Evolutionary conservation across 176 grass and related monocot genomes (phyloP), one percentile per base, ranked within the genome.

Genomic region (Cenchrus purpureus): DNA sequence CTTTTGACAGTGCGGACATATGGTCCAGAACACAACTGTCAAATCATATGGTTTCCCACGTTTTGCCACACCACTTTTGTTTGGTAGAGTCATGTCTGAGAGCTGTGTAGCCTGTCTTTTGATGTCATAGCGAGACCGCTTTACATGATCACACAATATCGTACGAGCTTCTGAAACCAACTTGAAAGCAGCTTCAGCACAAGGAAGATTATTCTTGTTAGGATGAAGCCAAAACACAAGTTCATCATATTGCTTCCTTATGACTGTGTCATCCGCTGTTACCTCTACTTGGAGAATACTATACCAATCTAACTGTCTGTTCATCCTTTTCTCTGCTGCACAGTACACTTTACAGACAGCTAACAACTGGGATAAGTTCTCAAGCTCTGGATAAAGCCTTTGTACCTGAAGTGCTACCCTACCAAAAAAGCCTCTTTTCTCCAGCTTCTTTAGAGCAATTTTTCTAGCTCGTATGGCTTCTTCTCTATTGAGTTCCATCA

Each of bases 401-500:
- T 97, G 91, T 64, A 82, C 91, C 73, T 89, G 91, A 53, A 87
- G 91, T 70, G 75, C 84, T 79, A 93, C 77, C 65, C 66, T 96
- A 29, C 86, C 84, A 82, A 44, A 28, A 80, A 87, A 96, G 56
- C 93, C 86, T 80, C 80, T 89, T 28, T 77, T 64, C 28, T 79
- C 67, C 69, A 96, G 76, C 75, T 74, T 95, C 66, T 87, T 89
- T 80, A 87, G 45, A 19, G 91, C 94, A 84, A 97, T 78, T 42
- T 86, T 87, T 80, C 42, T 97, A 44, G 91, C 94, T 70, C 74
- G 88, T 50, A 86, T 9, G 14, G 89, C 87, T 66, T 97, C 91
- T 88, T 91, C 87, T 78, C 87, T 91, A 82, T 93, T 93, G 69
- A 82, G 91, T 76, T 93, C 91, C 91, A 97, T 93, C 77, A 84